A percentile compares a stretch with the other conserved stretches of the same genome.
phyloP scores from a whole-genome alignment of 2,329 filamentous ascomycete species.

The Trichothecium roseum region DNA sequence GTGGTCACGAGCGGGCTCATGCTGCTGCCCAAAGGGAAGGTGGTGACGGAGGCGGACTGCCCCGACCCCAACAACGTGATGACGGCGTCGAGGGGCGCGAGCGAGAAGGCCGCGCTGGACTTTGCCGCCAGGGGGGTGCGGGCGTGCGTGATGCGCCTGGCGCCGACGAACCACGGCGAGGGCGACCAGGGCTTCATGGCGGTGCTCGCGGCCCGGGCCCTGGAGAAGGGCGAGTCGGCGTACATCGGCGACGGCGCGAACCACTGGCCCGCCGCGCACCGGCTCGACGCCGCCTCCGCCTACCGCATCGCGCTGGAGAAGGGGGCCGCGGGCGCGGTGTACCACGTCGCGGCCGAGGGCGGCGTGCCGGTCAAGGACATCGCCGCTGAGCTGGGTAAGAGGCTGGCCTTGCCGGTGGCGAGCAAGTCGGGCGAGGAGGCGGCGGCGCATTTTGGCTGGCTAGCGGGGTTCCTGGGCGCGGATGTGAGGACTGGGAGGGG shows the following conservation, averaged over 20 bases:
- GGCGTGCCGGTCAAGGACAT: constrained; percentile 23
- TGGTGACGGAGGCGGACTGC: constrained; percentile 18
- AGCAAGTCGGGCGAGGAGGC: constrained; percentile 17
- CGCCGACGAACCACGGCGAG: constrained; percentile 26
- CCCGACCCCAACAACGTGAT: constrained; percentile 4
- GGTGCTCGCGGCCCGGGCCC: constrained; percentile 14
- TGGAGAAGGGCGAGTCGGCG: constrained; percentile 14
- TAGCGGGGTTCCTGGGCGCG: constrained; percentile 8
- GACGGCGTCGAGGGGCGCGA: constrained; percentile 9
- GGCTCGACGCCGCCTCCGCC: constrained; percentile 23
- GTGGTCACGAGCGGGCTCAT: constrained; percentile 26
- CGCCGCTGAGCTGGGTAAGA: constrained; percentile 20
- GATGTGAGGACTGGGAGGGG: constrained; percentile 23
- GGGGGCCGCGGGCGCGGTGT: constrained; percentile 19
- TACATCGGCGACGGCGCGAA: constrained; percentile 25
- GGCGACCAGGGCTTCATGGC: constrained; percentile 20
- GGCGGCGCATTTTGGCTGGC: constrained; percentile 13
- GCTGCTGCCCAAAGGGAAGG: constrained; percentile 11
- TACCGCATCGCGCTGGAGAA: constrained; percentile 27
- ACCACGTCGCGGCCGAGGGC: constrained; percentile 25
- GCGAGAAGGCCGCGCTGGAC: constrained; percentile 13
- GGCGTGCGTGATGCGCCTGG: constrained; percentile 22
- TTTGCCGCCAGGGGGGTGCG: constrained; percentile 19
- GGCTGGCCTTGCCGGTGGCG: constrained; percentile 19
- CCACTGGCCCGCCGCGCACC: constrained; percentile 25